These are phyloP conservation scores for Candida parachauliodes DNA, from an alignment of 805 yeast genomes.

Conservation along the genomic window DNA sequence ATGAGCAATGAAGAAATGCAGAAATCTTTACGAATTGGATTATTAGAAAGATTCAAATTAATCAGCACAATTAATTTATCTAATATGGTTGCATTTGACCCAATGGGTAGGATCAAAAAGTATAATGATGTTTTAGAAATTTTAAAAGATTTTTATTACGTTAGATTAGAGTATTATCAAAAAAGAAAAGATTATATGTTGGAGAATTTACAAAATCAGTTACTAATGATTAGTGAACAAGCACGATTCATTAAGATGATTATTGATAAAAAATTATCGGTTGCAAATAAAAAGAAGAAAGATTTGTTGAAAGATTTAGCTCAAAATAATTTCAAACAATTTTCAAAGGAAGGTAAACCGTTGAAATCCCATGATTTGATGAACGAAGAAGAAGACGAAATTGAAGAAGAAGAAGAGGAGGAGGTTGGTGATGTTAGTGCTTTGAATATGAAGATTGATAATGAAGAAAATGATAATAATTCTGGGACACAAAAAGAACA, in stretches of 20 bases:
- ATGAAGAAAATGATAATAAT: constrained; percentile 11
- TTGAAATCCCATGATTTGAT: constrained; percentile 34
- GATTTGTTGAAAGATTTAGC: constrained; percentile 62
- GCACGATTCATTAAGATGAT: constrained; percentile 91
- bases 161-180: constrained; percentile 86
- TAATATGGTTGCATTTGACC: constrained; percentile 96
- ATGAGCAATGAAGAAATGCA: constrained; percentile 79
- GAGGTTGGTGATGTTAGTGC: constrained; percentile 30
- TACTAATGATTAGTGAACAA: constrained; percentile 73
- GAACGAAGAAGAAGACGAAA: constrained; percentile 22
- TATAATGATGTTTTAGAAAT: constrained; percentile 77
- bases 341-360: constrained; percentile 67
- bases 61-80: constrained; percentile 62
- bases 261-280: constrained; percentile 65
- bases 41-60: constrained; percentile 80
- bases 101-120: constrained; percentile 79
- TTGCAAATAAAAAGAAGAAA: constrained; percentile 72
- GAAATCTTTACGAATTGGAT: constrained; percentile 69
- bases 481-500: constrained; percentile 31
- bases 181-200: constrained; percentile 81
- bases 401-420: constrained; percentile 37
- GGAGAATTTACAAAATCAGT: constrained; percentile 63
- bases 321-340: constrained; percentile 66
- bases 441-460: constrained; percentile 8
- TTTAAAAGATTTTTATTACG: constrained; percentile 76